Evolutionary conservation across 495 filamentous ascomycete genomes (phyloP).

Genomic region (Xanthoparmelia taractica): DNA sequence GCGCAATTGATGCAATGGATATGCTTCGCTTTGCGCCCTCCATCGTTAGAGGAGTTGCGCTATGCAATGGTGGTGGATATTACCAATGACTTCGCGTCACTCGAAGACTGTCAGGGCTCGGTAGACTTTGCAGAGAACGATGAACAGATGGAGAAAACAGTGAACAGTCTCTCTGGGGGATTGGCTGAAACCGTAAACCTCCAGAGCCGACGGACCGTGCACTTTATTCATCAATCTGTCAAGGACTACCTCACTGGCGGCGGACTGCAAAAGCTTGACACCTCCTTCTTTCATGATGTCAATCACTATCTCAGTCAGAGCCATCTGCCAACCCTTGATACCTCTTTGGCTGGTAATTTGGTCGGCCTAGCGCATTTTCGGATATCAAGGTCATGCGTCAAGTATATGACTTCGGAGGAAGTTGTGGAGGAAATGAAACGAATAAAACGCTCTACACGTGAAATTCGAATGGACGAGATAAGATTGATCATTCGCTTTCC

Average conservation of each 20-base stretch:
- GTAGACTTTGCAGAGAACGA: not conserved
- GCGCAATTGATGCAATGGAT: conserved; percentile 3
- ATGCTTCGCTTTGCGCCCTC: not conserved
- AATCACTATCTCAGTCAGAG: not conserved
- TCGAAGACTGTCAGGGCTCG: not conserved
- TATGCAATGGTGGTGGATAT: not conserved
- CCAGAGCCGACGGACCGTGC: not conserved
- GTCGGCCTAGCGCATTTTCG: not conserved
- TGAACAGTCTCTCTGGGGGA: not conserved
- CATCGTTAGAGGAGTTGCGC: not conserved
- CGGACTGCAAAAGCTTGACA: not conserved
- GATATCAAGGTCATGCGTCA: conserved; percentile 5
- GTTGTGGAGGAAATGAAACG: not conserved
- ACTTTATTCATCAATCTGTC: conserved; percentile 12
- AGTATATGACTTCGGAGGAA: not conserved
- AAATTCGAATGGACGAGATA: too few species aligned
- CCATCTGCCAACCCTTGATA: not conserved
- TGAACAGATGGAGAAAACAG: not conserved
- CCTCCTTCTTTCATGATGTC: not conserved
- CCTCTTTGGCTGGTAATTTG: not conserved
- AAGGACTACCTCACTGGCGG: not conserved
- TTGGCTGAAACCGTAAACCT: not conserved
- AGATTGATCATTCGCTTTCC: not conserved
- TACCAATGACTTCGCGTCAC: not conserved
- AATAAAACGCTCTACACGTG: too few species aligned